phyloP scores from a whole-genome alignment of 192 early-diverging fungal genomes.

The Phlyctochytrium arcticum region DNA sequence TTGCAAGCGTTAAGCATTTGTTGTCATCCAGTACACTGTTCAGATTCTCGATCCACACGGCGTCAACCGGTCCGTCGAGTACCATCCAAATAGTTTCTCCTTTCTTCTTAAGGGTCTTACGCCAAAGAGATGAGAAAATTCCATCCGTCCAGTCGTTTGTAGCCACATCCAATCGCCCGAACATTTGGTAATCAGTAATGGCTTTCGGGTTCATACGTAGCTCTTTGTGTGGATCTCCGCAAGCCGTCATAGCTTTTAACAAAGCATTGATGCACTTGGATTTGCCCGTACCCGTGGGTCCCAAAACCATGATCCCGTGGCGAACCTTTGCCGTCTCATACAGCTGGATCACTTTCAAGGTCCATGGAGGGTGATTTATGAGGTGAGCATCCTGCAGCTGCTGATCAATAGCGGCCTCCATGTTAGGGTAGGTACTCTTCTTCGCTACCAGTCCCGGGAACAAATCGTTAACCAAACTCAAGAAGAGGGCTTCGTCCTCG shows the following conservation, averaged over 20 bases:
- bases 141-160: slow-evolving; percentile 70
- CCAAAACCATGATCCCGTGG: slow-evolving; percentile 64
- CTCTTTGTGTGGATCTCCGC: slow-evolving; percentile 64
- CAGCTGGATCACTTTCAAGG: slow-evolving; percentile 60
- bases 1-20: slow-evolving; percentile 63
- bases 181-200: slow-evolving; percentile 67
- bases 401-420: slow-evolving; percentile 58
- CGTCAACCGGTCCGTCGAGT: slow-evolving; percentile 63
- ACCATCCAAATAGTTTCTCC: slow-evolving; percentile 60
- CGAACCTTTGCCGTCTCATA: slow-evolving; percentile 59
- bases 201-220: slow-evolving; percentile 65
- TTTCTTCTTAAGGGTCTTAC: slow-evolving; percentile 61
- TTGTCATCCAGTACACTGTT: slow-evolving; percentile 63
- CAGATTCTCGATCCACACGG: slow-evolving; percentile 66
- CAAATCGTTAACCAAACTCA: slow-evolving; percentile 57
- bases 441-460: slow-evolving; percentile 60
- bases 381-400: slow-evolving; percentile 55
- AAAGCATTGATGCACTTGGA: slow-evolving; percentile 58
- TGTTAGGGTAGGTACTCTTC: slow-evolving; percentile 51
- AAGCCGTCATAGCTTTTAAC: slow-evolving; percentile 57
- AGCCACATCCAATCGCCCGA: slow-evolving; percentile 59
- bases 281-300: slow-evolving; percentile 63
- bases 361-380: slow-evolving; percentile 63
- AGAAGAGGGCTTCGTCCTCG: slow-evolving; percentile 59
- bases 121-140: slow-evolving; percentile 62